These are phyloP conservation scores for Jatropha podagrica DNA, from an alignment of 441 rosid genomes.

Conservation along the genomic window DNA sequence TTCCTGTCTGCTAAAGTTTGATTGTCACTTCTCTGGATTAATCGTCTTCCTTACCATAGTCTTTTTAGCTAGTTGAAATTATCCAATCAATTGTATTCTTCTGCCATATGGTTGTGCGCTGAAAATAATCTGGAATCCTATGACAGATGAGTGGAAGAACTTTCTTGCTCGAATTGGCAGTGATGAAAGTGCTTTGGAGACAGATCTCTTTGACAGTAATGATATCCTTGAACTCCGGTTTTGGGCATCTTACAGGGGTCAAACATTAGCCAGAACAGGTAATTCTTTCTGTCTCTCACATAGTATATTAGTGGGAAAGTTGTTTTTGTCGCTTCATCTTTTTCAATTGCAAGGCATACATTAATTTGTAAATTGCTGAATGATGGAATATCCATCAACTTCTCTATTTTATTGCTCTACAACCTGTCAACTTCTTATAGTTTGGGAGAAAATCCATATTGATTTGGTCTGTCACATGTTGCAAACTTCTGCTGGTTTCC, in stretches of 20 bases:
- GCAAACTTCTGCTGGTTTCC: neutral
- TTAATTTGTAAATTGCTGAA: neutral
- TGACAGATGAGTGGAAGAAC: conserved; percentile 96
- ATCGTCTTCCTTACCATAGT: neutral
- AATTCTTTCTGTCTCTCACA: conserved; percentile 7
- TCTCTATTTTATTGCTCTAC: neutral
- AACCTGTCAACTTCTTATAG: neutral
- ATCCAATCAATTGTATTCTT: neutral
- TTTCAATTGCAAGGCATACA: neutral
- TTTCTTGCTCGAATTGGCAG: conserved; percentile 96
- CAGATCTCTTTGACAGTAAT: conserved; percentile 65
- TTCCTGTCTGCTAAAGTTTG: neutral
- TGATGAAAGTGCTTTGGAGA: conserved; percentile 78
- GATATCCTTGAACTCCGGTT: conserved; percentile 95
- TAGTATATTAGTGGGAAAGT: neutral
- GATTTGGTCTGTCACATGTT: neutral
- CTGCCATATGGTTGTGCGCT: neutral
- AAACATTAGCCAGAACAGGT: conserved; percentile 98
- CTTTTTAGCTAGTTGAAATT: neutral
- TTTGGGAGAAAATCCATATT: neutral
- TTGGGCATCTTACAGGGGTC: conserved; percentile 99
- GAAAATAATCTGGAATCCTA: conserved; percentile 18
- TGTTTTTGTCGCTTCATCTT: neutral
- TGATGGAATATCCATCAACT: neutral
- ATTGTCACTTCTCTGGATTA: neutral